Evolutionary conservation across 2,329 filamentous ascomycete species (phyloP), one percentile per base, ranked within the genome.

Genomic region (Trematosphaeria pertusa): DNA sequence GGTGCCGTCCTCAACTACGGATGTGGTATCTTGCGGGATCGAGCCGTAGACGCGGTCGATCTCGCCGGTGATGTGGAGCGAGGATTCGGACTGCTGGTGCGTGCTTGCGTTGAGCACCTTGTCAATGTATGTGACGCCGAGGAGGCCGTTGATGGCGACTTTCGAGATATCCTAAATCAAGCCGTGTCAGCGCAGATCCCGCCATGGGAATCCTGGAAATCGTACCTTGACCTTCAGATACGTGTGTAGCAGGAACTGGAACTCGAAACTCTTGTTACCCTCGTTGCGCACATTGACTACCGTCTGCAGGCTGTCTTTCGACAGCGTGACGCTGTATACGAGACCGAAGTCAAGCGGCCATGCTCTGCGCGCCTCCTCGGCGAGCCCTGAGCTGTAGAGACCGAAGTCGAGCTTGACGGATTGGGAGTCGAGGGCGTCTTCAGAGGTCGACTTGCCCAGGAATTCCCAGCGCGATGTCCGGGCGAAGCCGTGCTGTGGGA

Each of bases 351-450:
- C 85, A 67, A 87, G 88, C 2, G 89, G 87, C 94, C 94, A 99
- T 18, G 86, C 82, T 61, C 83, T 81, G 67, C 83, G 84, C 58
- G 83, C 81, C 33, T 86, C 82, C 0, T 87, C 84, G 57, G 81
- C 82, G 46, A 97, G 78, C 66, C 87, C 87, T 40, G 82, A 80
- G 20, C 85, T 82, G 40, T 88, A 90, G 26, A 99, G 85, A 20
- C 93, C 94, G 72, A 99, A 97, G 77, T 99, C 94, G 50, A 99
- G 86, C 81, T 96, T 97, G 57, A 97, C 87, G 37, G 86, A 87
- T 39, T 72, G 67, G 10, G 72, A 67, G 49, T 72, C 72, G 31
- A 64, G 56, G 7, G 78, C 81, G 37, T 69, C 68, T 70, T 91
- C 87, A 5, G 82, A 84, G n/a, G 83, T 86, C 5, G 87, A 90